These are phyloP conservation scores for Candida silvicultrix DNA, from an alignment of 805 yeast species.

Conservation along the genomic window DNA sequence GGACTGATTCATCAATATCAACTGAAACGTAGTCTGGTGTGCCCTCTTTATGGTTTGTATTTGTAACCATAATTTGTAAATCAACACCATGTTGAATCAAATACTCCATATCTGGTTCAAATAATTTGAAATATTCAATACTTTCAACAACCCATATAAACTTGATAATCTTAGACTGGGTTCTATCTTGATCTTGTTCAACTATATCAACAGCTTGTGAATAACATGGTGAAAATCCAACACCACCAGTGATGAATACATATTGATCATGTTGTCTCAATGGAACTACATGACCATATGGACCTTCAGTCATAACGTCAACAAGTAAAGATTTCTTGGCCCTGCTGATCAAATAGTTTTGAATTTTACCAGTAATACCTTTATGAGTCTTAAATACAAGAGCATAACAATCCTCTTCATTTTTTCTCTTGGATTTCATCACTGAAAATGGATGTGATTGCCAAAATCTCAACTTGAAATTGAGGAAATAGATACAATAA, in stretches of 20 bases:
- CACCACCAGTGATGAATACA: slow-evolving; percentile 42
- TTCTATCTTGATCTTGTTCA: slow-evolving; percentile 10
- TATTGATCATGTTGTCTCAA: slow-evolving; percentile 31
- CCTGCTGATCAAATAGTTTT: slow-evolving; percentile 25
- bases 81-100: slow-evolving; percentile 22
- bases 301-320: slow-evolving; percentile 50
- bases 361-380: slow-evolving; percentile 46
- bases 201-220: slow-evolving; percentile 30
- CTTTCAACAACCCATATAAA: slow-evolving; percentile 63
- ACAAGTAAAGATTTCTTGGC: slow-evolving; percentile 26
- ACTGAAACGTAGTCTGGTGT: slow-evolving; percentile 3
- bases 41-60: slow-evolving; percentile 1
- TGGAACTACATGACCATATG: slow-evolving; percentile 47
- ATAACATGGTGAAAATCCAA: slow-evolving; percentile 46
- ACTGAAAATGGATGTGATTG: slow-evolving; percentile 74
- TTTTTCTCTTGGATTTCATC: slow-evolving; percentile 32
- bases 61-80: slow-evolving; percentile 13
- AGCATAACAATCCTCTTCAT: slow-evolving; percentile 24
- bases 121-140: slow-evolving; percentile 40
- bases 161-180: slow-evolving; percentile 25
- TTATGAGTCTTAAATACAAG: slow-evolving; percentile 44
- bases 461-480: slow-evolving; percentile 32
- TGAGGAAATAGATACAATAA: slow-evolving; percentile 51
- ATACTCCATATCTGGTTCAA: slow-evolving; percentile 36
- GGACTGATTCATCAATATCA: neutral